Evolutionary conservation across 164 flowering plant genomes (phyloP).

Genomic region (Cinnamomum micranthum): DNA sequence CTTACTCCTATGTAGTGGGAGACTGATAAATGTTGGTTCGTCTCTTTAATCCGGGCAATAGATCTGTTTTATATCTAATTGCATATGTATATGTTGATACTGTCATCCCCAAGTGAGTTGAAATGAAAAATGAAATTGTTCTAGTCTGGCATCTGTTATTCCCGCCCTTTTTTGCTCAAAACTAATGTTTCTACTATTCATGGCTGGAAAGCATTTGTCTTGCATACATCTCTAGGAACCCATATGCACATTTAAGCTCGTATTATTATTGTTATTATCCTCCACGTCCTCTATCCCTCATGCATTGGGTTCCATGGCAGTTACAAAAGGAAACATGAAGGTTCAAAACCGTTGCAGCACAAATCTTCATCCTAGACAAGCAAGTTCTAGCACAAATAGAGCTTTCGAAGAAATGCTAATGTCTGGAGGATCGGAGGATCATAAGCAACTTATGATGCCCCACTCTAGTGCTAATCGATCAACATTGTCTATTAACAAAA

Average conservation of each 20-base stretch:
- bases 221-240: background rate
- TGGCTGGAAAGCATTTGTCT: background rate
- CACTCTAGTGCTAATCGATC: background rate
- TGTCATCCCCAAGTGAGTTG: background rate
- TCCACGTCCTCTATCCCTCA: background rate
- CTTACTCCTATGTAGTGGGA: background rate
- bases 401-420: background rate
- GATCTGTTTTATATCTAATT: background rate
- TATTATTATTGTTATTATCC: background rate
- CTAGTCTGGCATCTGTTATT: background rate
- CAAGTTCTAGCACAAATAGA: background rate
- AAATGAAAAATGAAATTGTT: background rate
- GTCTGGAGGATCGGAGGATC: background rate
- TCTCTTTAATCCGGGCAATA: background rate
- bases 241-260: background rate
- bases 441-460: background rate
- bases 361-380: background rate
- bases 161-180: background rate
- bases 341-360: background rate
- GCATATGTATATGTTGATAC: too few relatives aligned
- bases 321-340: background rate
- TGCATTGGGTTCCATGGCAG: background rate
- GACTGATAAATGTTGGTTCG: background rate
- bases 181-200: background rate
- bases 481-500: background rate